These are phyloP conservation scores for Cryphonectria naterciae DNA, from an alignment of 2,329 filamentous ascomycete genomes.

Conservation along the genomic window DNA sequence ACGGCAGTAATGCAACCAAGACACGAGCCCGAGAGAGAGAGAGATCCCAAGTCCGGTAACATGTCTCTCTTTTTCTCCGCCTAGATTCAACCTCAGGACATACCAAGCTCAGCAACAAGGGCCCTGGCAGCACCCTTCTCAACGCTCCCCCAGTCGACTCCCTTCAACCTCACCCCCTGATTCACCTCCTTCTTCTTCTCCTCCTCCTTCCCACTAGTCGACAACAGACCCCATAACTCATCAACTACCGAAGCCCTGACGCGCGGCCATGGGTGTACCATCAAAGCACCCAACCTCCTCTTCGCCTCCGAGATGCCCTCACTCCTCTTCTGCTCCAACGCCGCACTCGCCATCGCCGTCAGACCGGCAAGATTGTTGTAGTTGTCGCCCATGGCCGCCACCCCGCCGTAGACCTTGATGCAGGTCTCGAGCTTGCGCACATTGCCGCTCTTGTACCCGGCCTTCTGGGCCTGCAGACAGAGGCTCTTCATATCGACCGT, in stretches of 20 bases:
- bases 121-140: slow-evolving; percentile 50
- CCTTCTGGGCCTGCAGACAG: slow-evolving; percentile 73
- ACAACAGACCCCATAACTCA: slow-evolving; percentile 58
- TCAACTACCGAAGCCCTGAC: slow-evolving; percentile 66
- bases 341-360: slow-evolving; percentile 30
- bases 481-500: slow-evolving; percentile 57
- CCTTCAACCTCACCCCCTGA: slow-evolving; percentile 46
- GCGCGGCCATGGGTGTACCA: slow-evolving; percentile 81
- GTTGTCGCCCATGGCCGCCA: slow-evolving; percentile 51
- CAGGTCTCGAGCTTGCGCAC: slow-evolving; percentile 81
- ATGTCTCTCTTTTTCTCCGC: not conserved
- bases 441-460: slow-evolving; percentile 82
- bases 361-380: slow-evolving; percentile 10
- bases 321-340: slow-evolving; percentile 40
- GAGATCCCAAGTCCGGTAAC: not conserved
- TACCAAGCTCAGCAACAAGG: slow-evolving; percentile 48
- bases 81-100: slow-evolving; percentile 31
- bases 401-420: slow-evolving; percentile 75
- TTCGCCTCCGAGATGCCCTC: slow-evolving; percentile 57
- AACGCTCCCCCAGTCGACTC: slow-evolving; percentile 63
- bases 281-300: slow-evolving; percentile 71
- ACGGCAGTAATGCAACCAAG: not conserved
- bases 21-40: no score
- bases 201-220: slow-evolving; percentile 35
- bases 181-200: slow-evolving; percentile 35